Base-by-base conservation (phyloP, 2,329 filamentous ascomycete species). In the Aureobasidium uvarum region DNA sequence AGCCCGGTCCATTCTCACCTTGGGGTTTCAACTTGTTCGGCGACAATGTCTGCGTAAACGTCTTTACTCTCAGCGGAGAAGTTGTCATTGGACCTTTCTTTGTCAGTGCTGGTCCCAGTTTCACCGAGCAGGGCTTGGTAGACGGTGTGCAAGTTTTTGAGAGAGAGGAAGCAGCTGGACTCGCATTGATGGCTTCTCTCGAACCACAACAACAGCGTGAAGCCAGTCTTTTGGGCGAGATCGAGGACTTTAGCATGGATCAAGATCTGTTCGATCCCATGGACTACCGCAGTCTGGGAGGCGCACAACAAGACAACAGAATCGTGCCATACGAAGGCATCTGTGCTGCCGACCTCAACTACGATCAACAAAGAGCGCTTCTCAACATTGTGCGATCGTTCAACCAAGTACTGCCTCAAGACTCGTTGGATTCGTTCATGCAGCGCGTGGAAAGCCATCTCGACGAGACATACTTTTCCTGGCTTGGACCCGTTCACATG, bases 1-100 rank as follows among this genome's bases (percentile, higher is more conserved):
- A 76, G 11, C 87, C 87, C 0, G 86, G 84, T 0, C 72, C 75
- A 0, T 78, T 78, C 0, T 70, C 76, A 1, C 86, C 88, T 0
- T 92, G 89, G 89, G 89, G 89, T 0, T 89, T 85, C 75, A 85
- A 86, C 0, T 85, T 91, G 71, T 93, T 91, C 76, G 90, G 90
- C 6, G 90, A 93, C 74, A 90, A 93, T 69, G 80, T 93, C 1
- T 91, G 88, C 69, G 80, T 92, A 2, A 87, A 87, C 71, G 81
- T 89, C 25, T 88, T 92, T 71, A 81, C 91, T 60, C 83, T 86
- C 69, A 79, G 79, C 28, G 76, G 78, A 0, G 87, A 91, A 73
- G 85, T 91, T 56, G 79, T 91, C 41, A 80, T 90, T 1, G 86
- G 85, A 0, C 90, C 90, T 0, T 90, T 87, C 77, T 93, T 93